These are phyloP conservation scores for Heracleum sosnowskyi DNA, from an alignment of 129 eudicot species.

Conservation along the genomic window DNA sequence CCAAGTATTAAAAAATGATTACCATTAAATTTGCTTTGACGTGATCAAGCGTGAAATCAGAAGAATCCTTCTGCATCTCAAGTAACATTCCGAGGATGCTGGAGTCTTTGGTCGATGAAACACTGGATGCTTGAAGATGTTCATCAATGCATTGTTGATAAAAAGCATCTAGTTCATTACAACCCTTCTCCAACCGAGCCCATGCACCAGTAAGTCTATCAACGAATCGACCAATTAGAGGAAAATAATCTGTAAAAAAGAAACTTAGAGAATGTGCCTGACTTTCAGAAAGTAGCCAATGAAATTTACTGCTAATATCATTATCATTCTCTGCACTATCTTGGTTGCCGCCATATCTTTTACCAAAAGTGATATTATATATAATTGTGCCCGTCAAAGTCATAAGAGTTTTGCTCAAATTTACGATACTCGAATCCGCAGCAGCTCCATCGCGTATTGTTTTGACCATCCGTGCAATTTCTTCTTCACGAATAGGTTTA, in stretches of 20 bases:
- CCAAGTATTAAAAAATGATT: background rate
- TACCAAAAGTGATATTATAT: background rate
- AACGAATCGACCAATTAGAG: background rate
- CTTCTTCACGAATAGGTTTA: background rate
- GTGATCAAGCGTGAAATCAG: background rate
- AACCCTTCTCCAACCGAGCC: background rate
- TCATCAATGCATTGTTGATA: background rate
- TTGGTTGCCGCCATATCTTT: no score
- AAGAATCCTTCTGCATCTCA: background rate
- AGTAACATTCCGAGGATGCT: background rate
- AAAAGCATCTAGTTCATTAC: background rate
- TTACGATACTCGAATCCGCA: background rate
- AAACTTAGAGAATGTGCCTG: background rate
- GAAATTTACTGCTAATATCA: background rate
- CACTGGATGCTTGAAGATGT: background rate
- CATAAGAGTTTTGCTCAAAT: background rate
- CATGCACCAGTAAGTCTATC: background rate
- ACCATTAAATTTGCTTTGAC: background rate
- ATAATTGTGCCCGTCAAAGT: background rate
- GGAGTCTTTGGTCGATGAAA: background rate
- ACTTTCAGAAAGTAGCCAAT: background rate
- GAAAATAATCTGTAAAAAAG: background rate
- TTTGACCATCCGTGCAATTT: background rate
- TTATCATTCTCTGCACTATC: background rate
- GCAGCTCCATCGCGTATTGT: background rate